Base-by-base conservation (phyloP, 805 yeast genomes). In the Blastobotrys attinorum region DNA sequence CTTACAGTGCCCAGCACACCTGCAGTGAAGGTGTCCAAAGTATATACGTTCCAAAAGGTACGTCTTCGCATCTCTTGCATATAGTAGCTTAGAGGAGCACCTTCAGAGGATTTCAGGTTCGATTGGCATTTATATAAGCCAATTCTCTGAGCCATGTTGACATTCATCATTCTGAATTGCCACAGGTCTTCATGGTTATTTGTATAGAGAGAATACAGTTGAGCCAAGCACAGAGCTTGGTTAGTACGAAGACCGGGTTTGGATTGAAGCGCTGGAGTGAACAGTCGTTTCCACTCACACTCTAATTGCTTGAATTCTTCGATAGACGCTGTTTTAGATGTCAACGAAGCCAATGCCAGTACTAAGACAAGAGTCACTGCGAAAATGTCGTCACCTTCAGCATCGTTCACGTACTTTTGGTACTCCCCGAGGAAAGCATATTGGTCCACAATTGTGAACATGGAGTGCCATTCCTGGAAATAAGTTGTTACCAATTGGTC, bases 21-120 rank as follows among this genome's bases (percentile, higher is more conserved):
- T 2, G 90, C 77, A 21, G 85, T 69, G 56, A 84, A 84, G 2
- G 79, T 72, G 59, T 88, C 96, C 50, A 88, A 67, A 22, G 79
- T 71, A 60, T 84, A 87, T 36, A 81, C 75, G 49, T 86, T 78
- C 96, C 96, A 88, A 54, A 88, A 88, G 32, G 85, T 62, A 29
- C 84, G 74, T 58, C 95, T 75, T 49, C 96, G 71, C 57, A 84
- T 86, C 49, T 89, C 88, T 61, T 83, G 92, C 65, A 82, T 89
- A 47, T 77, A 70, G 50, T 72, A 75, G 20, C 79, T 73, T 37
- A 83, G 75, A 27, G 75, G 74, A 2, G 82, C 71, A 1, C 90
- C 90, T 46, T 70, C 71, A n/a, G 72, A 71, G 15, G 13, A 15
- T n/a, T 15, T 10, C 88, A 0, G 89, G 79, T 27, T 50, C 47